phyloP scores from a whole-genome alignment of 2,329 filamentous ascomycete genomes.

The Penicillium sp. region DNA sequence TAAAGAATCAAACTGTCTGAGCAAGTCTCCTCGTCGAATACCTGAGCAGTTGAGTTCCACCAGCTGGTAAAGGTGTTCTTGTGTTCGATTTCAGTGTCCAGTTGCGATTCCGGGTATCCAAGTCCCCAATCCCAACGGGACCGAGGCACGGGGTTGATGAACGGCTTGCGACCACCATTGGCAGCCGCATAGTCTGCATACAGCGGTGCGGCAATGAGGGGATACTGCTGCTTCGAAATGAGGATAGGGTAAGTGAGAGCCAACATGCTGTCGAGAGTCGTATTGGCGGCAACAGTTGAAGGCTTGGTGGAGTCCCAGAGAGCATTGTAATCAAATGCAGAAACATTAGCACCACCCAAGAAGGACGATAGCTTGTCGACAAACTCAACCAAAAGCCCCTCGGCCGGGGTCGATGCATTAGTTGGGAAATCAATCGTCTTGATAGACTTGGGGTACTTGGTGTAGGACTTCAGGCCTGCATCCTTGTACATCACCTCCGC shows the following conservation, averaged over 20 bases:
- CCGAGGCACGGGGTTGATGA: background rate
- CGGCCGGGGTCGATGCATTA: background rate
- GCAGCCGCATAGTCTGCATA: background rate
- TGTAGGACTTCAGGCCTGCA: conserved; percentile 34
- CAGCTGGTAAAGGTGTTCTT: background rate
- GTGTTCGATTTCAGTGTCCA: background rate
- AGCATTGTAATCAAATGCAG: background rate
- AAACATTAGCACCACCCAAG: background rate
- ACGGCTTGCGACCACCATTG: background rate
- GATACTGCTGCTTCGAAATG: background rate
- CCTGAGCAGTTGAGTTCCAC: background rate
- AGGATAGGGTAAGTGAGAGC: background rate
- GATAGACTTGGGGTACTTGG: conserved; percentile 28
- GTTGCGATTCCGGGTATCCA: background rate
- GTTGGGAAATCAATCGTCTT: background rate
- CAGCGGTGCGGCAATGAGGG: background rate
- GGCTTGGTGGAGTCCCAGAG: background rate
- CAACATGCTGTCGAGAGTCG: background rate
- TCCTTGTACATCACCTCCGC: conserved; percentile 45
- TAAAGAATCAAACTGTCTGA: background rate
- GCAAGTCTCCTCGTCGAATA: background rate
- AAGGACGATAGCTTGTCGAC: background rate
- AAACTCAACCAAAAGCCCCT: background rate
- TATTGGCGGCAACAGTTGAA: background rate
- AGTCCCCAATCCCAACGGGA: background rate